These are phyloP conservation scores for Cladosporium halotolerans DNA, from an alignment of 2,329 filamentous ascomycete genomes.

Conservation along the genomic window DNA sequence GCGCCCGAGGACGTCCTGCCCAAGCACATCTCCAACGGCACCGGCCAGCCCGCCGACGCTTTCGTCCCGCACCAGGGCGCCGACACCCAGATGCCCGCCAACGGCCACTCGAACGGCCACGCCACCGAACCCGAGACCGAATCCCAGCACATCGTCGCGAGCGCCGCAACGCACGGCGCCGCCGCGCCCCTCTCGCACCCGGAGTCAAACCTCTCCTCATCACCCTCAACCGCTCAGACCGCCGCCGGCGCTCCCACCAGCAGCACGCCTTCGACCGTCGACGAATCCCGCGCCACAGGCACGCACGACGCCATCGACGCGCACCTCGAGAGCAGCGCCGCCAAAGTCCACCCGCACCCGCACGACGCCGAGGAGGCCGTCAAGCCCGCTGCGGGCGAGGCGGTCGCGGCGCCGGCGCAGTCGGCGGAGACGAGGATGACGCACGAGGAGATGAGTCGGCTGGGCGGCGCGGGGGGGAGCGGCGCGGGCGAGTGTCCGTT, in stretches of 20 bases:
- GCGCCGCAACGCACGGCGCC: slow-evolving; percentile 18
- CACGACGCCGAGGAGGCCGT: slow-evolving; percentile 29
- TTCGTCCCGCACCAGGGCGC: slow-evolving; percentile 19
- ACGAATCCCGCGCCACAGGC: slow-evolving; percentile 20
- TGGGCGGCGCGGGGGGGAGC: slow-evolving; percentile 13
- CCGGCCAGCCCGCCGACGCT: slow-evolving; percentile 17
- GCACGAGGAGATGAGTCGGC: slow-evolving; percentile 34
- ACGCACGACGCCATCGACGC: slow-evolving; percentile 26
- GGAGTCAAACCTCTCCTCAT: slow-evolving; percentile 15
- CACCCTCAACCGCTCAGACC: neutral
- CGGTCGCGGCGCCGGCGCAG: slow-evolving; percentile 28
- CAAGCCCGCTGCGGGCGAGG: slow-evolving; percentile 30
- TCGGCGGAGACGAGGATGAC: slow-evolving; percentile 30
- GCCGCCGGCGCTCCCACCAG: slow-evolving; percentile 14
- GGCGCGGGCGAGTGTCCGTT: slow-evolving; percentile 29
- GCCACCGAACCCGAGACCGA: neutral
- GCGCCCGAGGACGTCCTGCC: slow-evolving; percentile 14
- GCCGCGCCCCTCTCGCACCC: slow-evolving; percentile 17
- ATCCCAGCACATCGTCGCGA: slow-evolving; percentile 19
- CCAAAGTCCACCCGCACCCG: slow-evolving; percentile 30
- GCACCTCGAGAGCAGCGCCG: slow-evolving; percentile 24
- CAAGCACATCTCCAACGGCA: slow-evolving; percentile 20
- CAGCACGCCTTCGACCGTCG: slow-evolving; percentile 2
- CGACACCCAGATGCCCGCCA: slow-evolving; percentile 11
- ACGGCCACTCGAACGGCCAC: neutral